phyloP scores from a whole-genome alignment of 768 basidiomycete species.

The Naganishia randhawae region DNA sequence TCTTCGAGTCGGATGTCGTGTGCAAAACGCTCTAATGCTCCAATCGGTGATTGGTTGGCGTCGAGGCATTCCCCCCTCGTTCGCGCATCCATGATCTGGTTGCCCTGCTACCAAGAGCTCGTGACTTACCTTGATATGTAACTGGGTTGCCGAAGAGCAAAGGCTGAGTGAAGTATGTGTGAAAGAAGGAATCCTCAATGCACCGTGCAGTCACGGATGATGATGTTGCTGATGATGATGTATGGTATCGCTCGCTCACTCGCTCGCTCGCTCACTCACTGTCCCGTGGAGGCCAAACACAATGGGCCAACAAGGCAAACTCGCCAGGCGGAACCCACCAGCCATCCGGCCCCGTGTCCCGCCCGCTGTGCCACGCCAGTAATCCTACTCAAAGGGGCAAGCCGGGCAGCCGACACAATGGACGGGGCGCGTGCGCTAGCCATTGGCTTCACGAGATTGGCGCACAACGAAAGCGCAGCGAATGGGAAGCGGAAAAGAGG shows the following conservation, averaged over 20 bases:
- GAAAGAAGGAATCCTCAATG: not conserved
- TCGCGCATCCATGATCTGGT: not conserved
- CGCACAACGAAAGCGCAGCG: not conserved
- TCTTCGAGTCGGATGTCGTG: not conserved
- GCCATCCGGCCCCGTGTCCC: not conserved
- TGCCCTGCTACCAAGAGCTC: not conserved
- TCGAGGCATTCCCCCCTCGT: not conserved
- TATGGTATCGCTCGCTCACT: slow-evolving; percentile 8
- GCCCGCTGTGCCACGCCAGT: not conserved
- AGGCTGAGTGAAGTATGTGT: not conserved
- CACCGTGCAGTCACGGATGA: not conserved
- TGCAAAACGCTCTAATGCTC: not conserved
- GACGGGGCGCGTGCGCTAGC: not conserved
- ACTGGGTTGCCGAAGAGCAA: slow-evolving; percentile 1
- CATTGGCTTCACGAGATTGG: not conserved
- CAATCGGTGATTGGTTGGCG: slow-evolving; percentile 15
- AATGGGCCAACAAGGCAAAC: slow-evolving; percentile 1
- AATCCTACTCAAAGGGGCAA: slow-evolving; percentile 8
- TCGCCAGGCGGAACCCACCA: slow-evolving; percentile 1
- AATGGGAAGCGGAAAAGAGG: not conserved
- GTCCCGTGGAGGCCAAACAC: not conserved
- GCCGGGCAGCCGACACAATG: not conserved
- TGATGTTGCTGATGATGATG: slow-evolving; percentile 19
- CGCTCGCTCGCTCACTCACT: not conserved
- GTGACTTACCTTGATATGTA: slow-evolving; percentile 15